These are phyloP conservation scores for Plenodomus tracheiphilus DNA, from an alignment of 2,329 filamentous ascomycete species.

Conservation along the genomic window DNA sequence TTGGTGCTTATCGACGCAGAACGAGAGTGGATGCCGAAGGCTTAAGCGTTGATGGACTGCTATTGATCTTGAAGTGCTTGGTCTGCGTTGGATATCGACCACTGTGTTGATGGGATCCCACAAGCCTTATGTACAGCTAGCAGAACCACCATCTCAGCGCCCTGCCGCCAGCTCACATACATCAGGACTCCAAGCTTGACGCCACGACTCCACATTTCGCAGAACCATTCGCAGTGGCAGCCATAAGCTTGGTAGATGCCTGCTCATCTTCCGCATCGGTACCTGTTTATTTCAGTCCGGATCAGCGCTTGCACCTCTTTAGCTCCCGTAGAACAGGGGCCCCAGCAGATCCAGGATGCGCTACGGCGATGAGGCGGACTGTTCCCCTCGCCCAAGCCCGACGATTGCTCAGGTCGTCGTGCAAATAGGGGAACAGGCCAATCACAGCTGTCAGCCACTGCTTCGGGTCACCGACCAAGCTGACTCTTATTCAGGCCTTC, in stretches of 20 bases:
- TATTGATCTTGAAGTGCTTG: neutral
- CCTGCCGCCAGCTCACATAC: constrained; percentile 14
- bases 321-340: constrained; percentile 21
- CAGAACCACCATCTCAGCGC: constrained; percentile 11
- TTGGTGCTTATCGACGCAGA: neutral
- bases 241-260: constrained; percentile 27
- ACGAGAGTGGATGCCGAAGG: neutral
- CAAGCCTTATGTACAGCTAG: constrained; percentile 15
- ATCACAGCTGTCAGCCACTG: constrained; percentile 6
- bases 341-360: constrained; percentile 18
- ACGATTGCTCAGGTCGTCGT: constrained; percentile 7
- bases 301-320: constrained; percentile 21
- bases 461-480: constrained; percentile 1
- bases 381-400: constrained; percentile 10
- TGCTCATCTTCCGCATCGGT: constrained; percentile 21
- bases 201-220: constrained; percentile 19
- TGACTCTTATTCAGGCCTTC: constrained; percentile 4
- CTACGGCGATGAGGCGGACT: constrained; percentile 20
- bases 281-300: constrained; percentile 14
- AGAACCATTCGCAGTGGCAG: constrained; percentile 23
- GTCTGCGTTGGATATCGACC: neutral
- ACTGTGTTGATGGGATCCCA: neutral
- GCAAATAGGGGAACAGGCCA: constrained; percentile 8
- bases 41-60: neutral
- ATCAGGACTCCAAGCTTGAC: constrained; percentile 21